A percentile compares a stretch with the other conserved stretches of the same genome.
These are phyloP conservation scores for Amaranthus palmeri DNA, from an alignment of 148 eudicot genomes.

Conservation along the genomic window DNA sequence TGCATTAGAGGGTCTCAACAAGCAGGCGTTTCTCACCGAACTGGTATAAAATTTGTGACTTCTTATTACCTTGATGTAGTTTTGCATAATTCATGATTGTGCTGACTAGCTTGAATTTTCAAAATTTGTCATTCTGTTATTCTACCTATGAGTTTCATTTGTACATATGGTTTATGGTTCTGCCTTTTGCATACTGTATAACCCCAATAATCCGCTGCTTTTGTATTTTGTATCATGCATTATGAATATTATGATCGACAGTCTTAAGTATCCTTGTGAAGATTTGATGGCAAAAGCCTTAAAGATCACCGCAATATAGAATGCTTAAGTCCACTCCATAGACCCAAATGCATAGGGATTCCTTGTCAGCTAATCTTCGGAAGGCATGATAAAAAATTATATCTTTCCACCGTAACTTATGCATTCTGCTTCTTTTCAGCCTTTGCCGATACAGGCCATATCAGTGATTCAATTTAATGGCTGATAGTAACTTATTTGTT, in stretches of 20 bases:
- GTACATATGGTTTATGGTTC: background rate
- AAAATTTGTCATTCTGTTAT: background rate
- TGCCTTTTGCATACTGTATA: background rate
- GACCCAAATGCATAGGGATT: too few relatives aligned
- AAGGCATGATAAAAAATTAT: too few relatives aligned
- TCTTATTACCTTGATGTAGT: background rate
- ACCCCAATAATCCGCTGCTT: background rate
- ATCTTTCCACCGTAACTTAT: too few relatives aligned
- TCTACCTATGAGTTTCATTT: background rate
- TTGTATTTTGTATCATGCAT: background rate
- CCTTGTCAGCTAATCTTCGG: too few relatives aligned
- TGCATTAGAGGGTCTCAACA: slow-evolving; percentile 93
- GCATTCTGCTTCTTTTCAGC: too few relatives aligned
- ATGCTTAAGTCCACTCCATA: too few relatives aligned
- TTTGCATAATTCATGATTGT: background rate
- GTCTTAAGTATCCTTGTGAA: background rate
- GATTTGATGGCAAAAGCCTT: too few relatives aligned
- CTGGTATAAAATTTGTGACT: slow-evolving; percentile 44
- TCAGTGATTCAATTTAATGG: too few relatives aligned
- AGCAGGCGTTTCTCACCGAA: slow-evolving; percentile 96
- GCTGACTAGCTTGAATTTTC: background rate
- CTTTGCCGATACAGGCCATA: too few relatives aligned
- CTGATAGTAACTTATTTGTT: too few relatives aligned
- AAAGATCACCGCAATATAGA: too few relatives aligned
- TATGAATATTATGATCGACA: slow-evolving; percentile 1